Conservation (phyloP, 331 rosid species). For the Quercus phellos region DNA sequence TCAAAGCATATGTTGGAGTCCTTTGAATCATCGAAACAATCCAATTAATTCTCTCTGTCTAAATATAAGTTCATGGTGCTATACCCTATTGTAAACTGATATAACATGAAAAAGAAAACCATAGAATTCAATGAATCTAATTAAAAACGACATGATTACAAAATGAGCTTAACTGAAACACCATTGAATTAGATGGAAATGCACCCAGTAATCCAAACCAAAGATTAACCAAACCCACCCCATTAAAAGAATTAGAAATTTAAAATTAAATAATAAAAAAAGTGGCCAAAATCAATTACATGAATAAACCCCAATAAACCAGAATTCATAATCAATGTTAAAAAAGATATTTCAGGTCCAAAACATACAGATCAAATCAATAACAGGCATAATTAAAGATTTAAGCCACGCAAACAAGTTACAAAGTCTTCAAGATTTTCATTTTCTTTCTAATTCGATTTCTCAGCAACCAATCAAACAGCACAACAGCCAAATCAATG, state of each 20-base stretch:
- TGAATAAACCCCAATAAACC: conserved; percentile 1
- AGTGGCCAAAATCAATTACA: background rate
- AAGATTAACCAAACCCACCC: background rate
- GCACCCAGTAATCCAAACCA: background rate
- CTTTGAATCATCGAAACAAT: background rate
- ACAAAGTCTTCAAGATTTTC: background rate
- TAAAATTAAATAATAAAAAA: background rate
- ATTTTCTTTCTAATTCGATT: background rate
- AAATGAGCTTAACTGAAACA: background rate
- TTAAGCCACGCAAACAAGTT: background rate
- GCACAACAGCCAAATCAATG: conserved; percentile 1
- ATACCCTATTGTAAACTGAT: too few species aligned
- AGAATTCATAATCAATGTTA: background rate
- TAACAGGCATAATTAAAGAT: background rate
- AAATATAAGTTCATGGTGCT: too few species aligned
- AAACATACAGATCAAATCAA: conserved; percentile 40
- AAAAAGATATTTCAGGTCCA: background rate
- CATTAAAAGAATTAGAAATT: background rate
- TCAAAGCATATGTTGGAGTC: background rate
- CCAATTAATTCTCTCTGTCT: background rate
- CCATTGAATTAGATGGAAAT: background rate
- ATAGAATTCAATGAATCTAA: background rate
- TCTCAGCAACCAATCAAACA: conserved; percentile 18
- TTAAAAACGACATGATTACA: background rate
- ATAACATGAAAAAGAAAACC: too few species aligned